Percentiles rank a stretch among this genome's conserved stretches.
Evolutionary conservation across 345 rosid genomes (phyloP).

Genomic region (Eucalyptus albens): DNA sequence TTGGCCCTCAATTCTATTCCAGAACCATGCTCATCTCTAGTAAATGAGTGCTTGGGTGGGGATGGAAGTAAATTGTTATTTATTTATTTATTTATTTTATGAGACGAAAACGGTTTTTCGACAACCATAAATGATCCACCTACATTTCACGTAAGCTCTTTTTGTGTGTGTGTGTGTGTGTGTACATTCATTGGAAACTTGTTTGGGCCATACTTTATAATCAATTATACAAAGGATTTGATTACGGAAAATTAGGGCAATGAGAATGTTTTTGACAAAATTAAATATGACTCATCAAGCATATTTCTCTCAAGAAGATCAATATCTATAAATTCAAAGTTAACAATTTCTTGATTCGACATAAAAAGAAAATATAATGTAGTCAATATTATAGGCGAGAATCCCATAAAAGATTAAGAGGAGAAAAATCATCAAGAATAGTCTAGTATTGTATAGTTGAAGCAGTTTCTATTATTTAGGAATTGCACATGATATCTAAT

Average conservation of each 20-base stretch:
- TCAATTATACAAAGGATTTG: no score
- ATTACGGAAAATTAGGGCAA: neutral
- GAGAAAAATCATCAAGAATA: neutral
- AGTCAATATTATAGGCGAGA: neutral
- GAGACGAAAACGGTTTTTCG: no score
- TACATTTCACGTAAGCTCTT: no score
- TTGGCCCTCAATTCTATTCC: accelerated
- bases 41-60: neutral
- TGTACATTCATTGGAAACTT: no score
- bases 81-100: no score
- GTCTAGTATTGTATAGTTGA: neutral
- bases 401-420: neutral
- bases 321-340: neutral
- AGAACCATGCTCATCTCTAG: no score
- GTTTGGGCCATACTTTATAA: no score
- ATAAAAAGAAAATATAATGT: neutral
- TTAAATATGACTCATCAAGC: neutral
- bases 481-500: accelerated
- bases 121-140: no score
- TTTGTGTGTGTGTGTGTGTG: no score
- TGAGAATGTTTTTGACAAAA: neutral
- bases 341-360: neutral
- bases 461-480: neutral
- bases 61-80: neutral
- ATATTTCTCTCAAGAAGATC: neutral